Conservation (phyloP, 495 filamentous ascomycete genomes). For the Xylaria flabelliformis region DNA sequence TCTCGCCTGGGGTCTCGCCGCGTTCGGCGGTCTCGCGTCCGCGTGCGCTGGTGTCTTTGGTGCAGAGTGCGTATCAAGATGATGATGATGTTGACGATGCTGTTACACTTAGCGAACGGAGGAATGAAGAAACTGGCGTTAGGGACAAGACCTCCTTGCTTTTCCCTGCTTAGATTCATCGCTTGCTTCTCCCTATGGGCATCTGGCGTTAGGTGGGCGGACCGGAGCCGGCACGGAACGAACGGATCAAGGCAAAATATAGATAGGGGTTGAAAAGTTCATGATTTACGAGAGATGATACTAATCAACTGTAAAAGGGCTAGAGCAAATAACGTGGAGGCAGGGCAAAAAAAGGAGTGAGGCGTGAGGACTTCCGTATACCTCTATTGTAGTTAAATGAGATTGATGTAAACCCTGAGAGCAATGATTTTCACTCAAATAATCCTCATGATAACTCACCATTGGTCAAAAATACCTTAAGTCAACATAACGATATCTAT, state of each 20-base stretch:
- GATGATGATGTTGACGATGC: background rate
- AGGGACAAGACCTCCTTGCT: background rate
- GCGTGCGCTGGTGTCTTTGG: conserved; percentile 52
- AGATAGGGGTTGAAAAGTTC: background rate
- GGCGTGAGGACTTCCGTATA: background rate
- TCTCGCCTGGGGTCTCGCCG: conserved; percentile 52
- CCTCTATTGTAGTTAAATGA: background rate
- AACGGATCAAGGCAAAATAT: background rate
- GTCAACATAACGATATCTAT: background rate
- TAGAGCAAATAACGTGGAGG: background rate
- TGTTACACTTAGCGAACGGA: too few species aligned
- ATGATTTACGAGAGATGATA: background rate
- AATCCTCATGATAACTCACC: background rate
- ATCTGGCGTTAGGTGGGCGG: background rate
- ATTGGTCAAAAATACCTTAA: background rate
- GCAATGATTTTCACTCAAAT: background rate
- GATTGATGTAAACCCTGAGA: background rate
- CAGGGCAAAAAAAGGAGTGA: too few species aligned
- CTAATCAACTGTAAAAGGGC: background rate
- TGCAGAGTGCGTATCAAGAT: conserved; percentile 48
- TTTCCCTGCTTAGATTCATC: background rate
- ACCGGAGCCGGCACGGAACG: background rate
- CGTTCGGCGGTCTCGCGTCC: conserved; percentile 49
- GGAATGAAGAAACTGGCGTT: background rate
- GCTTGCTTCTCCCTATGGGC: background rate